Conservation (phyloP, 2,329 filamentous ascomycete species). For the Colletotrichum sp. region DNA sequence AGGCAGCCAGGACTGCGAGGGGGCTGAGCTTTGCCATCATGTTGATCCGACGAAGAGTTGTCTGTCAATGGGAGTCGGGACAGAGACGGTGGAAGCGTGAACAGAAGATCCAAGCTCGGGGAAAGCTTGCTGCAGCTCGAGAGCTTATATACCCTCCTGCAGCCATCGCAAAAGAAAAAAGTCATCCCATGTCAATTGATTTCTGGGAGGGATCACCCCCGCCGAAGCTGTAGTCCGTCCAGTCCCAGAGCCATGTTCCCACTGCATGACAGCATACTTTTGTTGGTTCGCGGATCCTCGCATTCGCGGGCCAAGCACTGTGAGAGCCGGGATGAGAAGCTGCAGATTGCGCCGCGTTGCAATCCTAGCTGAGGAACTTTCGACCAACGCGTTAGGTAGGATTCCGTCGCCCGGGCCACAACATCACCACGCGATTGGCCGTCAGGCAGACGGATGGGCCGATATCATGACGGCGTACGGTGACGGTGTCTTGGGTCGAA, state of each 20-base stretch:
- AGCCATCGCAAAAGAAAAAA: neutral
- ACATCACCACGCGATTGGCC: neutral
- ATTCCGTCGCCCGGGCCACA: constrained; percentile 5
- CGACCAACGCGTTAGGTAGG: constrained; percentile 4
- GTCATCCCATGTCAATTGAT: neutral
- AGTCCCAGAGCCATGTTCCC: neutral
- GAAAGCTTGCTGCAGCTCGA: neutral
- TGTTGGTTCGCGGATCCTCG: constrained; percentile 11
- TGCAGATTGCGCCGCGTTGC: constrained; percentile 1
- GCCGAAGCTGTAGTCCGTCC: neutral
- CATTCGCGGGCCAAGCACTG: neutral
- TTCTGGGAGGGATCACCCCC: neutral
- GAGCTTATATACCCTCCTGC: constrained; percentile 18
- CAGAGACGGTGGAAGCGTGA: constrained; percentile 1
- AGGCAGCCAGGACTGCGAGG: constrained; percentile 37
- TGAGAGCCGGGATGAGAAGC: neutral
- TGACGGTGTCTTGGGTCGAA: constrained; percentile 1
- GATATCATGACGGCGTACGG: constrained; percentile 12
- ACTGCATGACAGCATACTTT: neutral
- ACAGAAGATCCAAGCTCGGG: neutral
- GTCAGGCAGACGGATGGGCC: neutral
- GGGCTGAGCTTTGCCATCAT: constrained; percentile 43
- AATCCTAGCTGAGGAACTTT: constrained; percentile 1
- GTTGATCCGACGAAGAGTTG: constrained; percentile 12
- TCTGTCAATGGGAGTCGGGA: constrained; percentile 4